Evolutionary conservation across 2,329 filamentous ascomycete species (phyloP), one percentile per base, ranked within the genome.

Genomic region (Tolypocladium ophioglossoides): DNA sequence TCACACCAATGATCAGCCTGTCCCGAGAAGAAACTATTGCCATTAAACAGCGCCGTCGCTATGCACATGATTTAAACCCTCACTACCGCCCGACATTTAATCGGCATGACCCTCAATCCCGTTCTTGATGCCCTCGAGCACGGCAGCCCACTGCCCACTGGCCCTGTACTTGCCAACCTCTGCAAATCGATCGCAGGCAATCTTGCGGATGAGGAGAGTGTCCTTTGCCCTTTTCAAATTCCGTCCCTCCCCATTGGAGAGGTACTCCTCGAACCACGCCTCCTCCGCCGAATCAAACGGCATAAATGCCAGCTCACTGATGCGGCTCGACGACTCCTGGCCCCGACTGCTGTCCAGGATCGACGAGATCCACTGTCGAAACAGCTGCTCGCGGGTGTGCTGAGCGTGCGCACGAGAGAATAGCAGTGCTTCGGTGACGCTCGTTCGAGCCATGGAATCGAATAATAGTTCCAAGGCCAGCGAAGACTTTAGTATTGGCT

Each of bases 211-310:
- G 60, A 90, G 76, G 1, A 91, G 74, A 0, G 86, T 88, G 62
- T 92, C 89, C 64, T 82, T 85, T 4, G 86, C 83, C 27, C 80
- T 81, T 58, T 79, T 82, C 9, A 86, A 70, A 44, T 74, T 78
- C 62, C 82, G 82, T 2, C 86, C 87, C 47, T 82, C 81, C 12
- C 86, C 85, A 5, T 74, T 72, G 0, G 81, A 74, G 39, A 95
- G 72, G 55, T 79, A 86, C 30, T 86, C 80, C 59, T 86, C 82
- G 57, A 95, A 83, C 86, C 87, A 92, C 5, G 65, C 66, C 65
- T 91, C 87, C 65, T 95, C 90, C 20, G 80, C 73, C 1, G 74
- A 66, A 55, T 82, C 82, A n/a, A 95, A 79, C 0, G 89, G 87
- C 57, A 92, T 70, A 57, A 85, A 84, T 10, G 89, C 78, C 0